Evolutionary conservation across 148 eudicot genomes (phyloP).

Genomic region (Pouteria glomerata): DNA sequence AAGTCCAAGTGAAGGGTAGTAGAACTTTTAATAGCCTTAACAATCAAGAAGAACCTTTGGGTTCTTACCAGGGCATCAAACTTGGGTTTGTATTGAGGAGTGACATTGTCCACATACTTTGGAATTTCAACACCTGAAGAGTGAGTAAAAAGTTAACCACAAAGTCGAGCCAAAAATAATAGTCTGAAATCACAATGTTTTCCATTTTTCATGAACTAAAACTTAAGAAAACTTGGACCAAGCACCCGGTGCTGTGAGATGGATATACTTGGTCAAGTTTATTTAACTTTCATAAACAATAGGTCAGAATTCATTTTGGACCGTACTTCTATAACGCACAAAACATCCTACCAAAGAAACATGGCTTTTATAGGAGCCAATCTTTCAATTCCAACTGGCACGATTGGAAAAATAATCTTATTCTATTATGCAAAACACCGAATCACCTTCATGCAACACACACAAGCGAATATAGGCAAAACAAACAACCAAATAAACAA

Average conservation of each 20-base stretch:
- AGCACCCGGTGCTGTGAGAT: too few relatives aligned
- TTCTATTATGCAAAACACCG: neutral
- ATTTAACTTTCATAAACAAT: neutral
- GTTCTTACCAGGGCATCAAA: slow-evolving; percentile 79
- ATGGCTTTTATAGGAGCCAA: neutral
- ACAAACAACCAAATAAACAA: too few relatives aligned
- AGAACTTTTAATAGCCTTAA: neutral
- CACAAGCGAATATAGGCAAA: too few relatives aligned
- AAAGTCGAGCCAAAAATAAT: neutral
- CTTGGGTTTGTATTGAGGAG: slow-evolving; percentile 87
- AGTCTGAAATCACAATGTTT: neutral
- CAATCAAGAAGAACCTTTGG: neutral
- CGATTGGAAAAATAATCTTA: neutral
- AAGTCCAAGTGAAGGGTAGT: neutral
- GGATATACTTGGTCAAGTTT: neutral
- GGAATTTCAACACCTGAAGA: slow-evolving; percentile 81
- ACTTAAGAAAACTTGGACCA: neutral
- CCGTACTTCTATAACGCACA: neutral
- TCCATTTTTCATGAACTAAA: neutral
- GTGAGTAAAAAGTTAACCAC: neutral
- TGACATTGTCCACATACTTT: slow-evolving; percentile 80
- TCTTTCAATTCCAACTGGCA: neutral
- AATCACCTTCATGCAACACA: too few relatives aligned
- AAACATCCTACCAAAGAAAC: neutral
- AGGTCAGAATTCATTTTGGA: neutral